A percentile compares a stretch with the other conserved stretches of the same genome.
Conservation (phyloP, 2,329 filamentous ascomycete species). For the Colletotrichum cereale region DNA sequence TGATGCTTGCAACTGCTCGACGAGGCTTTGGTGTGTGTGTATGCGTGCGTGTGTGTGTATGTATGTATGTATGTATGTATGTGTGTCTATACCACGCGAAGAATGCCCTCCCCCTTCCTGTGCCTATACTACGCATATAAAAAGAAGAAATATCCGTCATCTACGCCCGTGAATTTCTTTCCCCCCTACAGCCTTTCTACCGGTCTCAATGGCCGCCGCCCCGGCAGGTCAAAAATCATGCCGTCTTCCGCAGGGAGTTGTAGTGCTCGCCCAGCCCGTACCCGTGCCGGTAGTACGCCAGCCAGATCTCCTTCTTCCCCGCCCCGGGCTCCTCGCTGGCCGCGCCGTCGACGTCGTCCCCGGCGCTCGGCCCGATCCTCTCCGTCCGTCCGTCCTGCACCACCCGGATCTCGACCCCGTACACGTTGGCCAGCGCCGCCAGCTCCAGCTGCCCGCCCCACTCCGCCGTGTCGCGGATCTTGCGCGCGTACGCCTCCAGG, state of each 20-base stretch:
- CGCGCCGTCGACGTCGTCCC: conserved; percentile 45
- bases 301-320: conserved; percentile 72
- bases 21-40: neutral
- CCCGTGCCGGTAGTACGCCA: conserved; percentile 94
- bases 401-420: conserved; percentile 84
- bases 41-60: neutral
- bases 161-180: neutral
- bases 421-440: conserved; percentile 83
- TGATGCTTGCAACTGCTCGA: conserved; percentile 8
- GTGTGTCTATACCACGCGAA: neutral
- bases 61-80: neutral
- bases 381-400: conserved; percentile 87
- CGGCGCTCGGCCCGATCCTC: conserved; percentile 70
- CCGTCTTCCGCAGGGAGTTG: conserved; percentile 79
- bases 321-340: neutral
- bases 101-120: neutral
- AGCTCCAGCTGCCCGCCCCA: conserved; percentile 97
- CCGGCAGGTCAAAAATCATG: conserved; percentile 9
- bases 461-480: conserved; percentile 88
- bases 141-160: neutral
- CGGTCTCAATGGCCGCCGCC: neutral
- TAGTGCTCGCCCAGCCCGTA: conserved; percentile 98
- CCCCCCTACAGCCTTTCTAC: neutral
- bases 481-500: conserved; percentile 77
- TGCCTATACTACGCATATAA: neutral